A percentile compares a stretch with the other conserved stretches of the same genome.
Evolutionary conservation across 2,329 filamentous ascomycete species (phyloP).

Genomic region (Fusarium bactridioides): DNA sequence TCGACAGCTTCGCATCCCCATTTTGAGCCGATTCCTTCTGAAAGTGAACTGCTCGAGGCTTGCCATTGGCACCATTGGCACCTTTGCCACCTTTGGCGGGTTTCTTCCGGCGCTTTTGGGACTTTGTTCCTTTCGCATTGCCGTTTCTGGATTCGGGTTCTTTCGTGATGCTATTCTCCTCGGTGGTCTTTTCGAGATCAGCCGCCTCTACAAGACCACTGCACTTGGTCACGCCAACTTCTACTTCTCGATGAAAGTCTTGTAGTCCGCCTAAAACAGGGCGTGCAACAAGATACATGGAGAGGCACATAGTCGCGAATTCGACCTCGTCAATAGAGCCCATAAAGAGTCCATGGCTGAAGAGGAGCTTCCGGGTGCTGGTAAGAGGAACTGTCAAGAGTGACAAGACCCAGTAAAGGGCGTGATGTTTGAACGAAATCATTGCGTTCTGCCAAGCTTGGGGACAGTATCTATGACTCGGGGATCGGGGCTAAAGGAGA

Average conservation of each 20-base stretch:
- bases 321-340: background rate
- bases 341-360: background rate
- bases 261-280: background rate
- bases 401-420: slow-evolving; percentile 30
- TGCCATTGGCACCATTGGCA: background rate
- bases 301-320: background rate
- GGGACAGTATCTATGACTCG: background rate
- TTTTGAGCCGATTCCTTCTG: background rate
- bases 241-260: background rate
- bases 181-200: background rate
- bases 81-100: background rate
- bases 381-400: slow-evolving; percentile 5
- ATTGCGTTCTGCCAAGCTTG: background rate
- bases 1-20: background rate
- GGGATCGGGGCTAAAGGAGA: background rate
- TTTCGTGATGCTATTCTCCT: background rate
- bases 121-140: background rate
- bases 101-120: background rate
- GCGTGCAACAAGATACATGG: background rate
- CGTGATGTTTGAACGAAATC: slow-evolving; percentile 27
- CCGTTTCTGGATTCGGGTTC: background rate
- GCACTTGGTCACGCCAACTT: background rate
- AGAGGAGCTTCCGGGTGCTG: background rate
- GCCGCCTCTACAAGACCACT: background rate
- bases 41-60: background rate